Conservation (phyloP, 257 asterid genomes). For the Schizonepeta tenuifolia region DNA sequence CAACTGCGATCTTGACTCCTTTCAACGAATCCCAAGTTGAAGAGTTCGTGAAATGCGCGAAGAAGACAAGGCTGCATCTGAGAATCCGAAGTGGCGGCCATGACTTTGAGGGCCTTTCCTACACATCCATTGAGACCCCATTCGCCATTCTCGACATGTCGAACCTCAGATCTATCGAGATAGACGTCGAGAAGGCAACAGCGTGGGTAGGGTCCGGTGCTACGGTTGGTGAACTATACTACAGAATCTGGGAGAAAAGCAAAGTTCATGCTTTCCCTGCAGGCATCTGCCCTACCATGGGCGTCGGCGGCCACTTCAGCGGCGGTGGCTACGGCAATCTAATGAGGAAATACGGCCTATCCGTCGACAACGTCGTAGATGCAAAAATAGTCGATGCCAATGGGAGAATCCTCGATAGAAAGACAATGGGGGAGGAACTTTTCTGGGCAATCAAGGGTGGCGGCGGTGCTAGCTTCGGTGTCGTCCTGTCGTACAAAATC, state of each 20-base stretch:
- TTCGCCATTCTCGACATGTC: slow-evolving; percentile 49
- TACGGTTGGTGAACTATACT: slow-evolving; percentile 39
- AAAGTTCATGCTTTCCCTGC: slow-evolving; percentile 43
- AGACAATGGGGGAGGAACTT: slow-evolving; percentile 47
- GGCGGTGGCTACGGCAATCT: slow-evolving; percentile 40
- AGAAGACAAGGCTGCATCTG: slow-evolving; percentile 22
- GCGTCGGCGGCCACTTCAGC: slow-evolving; percentile 34
- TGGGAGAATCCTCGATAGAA: slow-evolving; percentile 36
- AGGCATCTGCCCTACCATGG: slow-evolving; percentile 41
- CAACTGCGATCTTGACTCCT: slow-evolving; percentile 30
- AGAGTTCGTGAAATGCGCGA: slow-evolving; percentile 32
- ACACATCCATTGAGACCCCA: slow-evolving; percentile 11
- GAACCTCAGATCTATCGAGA: slow-evolving; percentile 35
- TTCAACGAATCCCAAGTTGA: slow-evolving; percentile 28
- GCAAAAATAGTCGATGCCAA: slow-evolving; percentile 43
- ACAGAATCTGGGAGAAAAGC: slow-evolving; percentile 39
- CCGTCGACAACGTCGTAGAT: slow-evolving; percentile 40
- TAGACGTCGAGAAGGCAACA: slow-evolving; percentile 24
- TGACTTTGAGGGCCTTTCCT: slow-evolving; percentile 56
- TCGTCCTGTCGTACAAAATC: slow-evolving; percentile 33
- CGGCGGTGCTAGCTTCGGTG: slow-evolving; percentile 46
- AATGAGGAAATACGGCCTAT: slow-evolving; percentile 39
- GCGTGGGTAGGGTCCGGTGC: slow-evolving; percentile 51
- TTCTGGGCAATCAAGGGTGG: slow-evolving; percentile 49
- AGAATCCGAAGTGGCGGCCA: slow-evolving; percentile 64